Conservation (phyloP, 495 filamentous ascomycete species). For the Lophium mytilinum region DNA sequence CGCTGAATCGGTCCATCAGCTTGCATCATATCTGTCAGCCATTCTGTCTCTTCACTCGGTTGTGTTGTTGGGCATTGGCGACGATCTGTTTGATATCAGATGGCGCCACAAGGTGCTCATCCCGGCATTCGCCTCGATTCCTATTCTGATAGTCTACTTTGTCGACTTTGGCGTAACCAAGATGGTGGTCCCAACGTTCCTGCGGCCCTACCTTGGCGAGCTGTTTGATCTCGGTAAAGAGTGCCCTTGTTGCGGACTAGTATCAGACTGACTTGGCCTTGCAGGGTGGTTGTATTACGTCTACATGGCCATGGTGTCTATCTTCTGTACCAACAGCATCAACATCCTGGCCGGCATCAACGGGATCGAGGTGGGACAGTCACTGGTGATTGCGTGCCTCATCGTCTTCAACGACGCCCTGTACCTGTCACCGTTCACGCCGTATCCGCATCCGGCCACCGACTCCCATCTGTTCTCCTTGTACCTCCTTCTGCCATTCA, state of each 20-base stretch:
- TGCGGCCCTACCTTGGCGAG: conserved; percentile 76
- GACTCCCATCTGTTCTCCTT: conserved; percentile 94
- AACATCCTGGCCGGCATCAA: conserved; percentile 98
- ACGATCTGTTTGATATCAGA: conserved; percentile 95
- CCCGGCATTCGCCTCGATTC: conserved; percentile 86
- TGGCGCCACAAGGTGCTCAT: conserved; percentile 99
- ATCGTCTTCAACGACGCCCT: conserved; percentile 76
- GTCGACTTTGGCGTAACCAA: conserved; percentile 96
- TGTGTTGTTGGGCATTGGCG: conserved; percentile 82
- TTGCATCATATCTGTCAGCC: conserved; percentile 91
- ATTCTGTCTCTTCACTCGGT: conserved; percentile 85
- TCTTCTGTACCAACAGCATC: conserved; percentile 97
- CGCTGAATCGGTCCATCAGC: conserved; percentile 42
- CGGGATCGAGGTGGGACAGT: conserved; percentile 92
- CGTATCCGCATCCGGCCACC: conserved; percentile 83
- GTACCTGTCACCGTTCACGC: conserved; percentile 57
- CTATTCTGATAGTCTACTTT: conserved; percentile 93
- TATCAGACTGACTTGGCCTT: conserved; percentile 12
- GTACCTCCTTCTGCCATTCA: conserved; percentile 87
- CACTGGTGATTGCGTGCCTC: conserved; percentile 77
- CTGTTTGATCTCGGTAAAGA: conserved; percentile 63
- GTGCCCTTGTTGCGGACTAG: background rate
- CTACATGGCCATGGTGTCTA: conserved; percentile 91
- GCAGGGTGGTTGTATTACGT: conserved; percentile 74
- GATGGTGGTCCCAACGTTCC: conserved; percentile 76